phyloP scores from a whole-genome alignment of 2,329 filamentous ascomycete genomes.

The Ascochyta rabiei region DNA sequence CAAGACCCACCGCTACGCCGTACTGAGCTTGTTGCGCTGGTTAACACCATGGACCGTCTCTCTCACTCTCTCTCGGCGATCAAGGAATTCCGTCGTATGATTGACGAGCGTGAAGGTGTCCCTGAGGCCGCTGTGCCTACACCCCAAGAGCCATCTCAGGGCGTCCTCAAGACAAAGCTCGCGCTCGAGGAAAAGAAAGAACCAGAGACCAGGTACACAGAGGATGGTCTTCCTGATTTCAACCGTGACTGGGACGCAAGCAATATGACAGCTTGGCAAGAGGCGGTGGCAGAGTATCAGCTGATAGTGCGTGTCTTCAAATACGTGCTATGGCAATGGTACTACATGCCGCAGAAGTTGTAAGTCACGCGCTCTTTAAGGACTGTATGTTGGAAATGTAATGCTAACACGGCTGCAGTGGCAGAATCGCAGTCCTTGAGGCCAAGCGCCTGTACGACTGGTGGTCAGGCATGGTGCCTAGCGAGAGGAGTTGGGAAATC shows the following conservation, averaged over 20 bases:
- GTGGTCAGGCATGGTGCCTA: slow-evolving; percentile 67
- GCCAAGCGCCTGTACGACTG: slow-evolving; percentile 62
- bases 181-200: slow-evolving; percentile 31
- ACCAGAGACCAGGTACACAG: slow-evolving; percentile 17
- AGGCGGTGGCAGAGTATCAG: slow-evolving; percentile 67
- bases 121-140: slow-evolving; percentile 27
- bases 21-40: slow-evolving; percentile 90
- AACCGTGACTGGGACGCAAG: slow-evolving; percentile 48
- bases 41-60: slow-evolving; percentile 91
- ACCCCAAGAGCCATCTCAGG: slow-evolving; percentile 31
- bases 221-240: slow-evolving; percentile 53
- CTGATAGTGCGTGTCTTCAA: slow-evolving; percentile 67
- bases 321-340: slow-evolving; percentile 74
- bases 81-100: slow-evolving; percentile 69
- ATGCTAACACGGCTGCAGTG: slow-evolving; percentile 45
- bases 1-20: slow-evolving; percentile 76
- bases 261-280: slow-evolving; percentile 59
- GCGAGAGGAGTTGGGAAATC: slow-evolving; percentile 62
- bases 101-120: slow-evolving; percentile 49
- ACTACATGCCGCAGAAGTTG: slow-evolving; percentile 69
- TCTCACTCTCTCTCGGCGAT: slow-evolving; percentile 80
- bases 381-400: neutral
- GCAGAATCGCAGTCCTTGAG: slow-evolving; percentile 61
- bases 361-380: slow-evolving; percentile 58
- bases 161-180: slow-evolving; percentile 40